Percentiles rank a stretch among this genome's conserved stretches.
These are phyloP conservation scores for Groenewaldozyma auringiensis DNA, from an alignment of 1,139 yeast species.

Conservation along the genomic window DNA sequence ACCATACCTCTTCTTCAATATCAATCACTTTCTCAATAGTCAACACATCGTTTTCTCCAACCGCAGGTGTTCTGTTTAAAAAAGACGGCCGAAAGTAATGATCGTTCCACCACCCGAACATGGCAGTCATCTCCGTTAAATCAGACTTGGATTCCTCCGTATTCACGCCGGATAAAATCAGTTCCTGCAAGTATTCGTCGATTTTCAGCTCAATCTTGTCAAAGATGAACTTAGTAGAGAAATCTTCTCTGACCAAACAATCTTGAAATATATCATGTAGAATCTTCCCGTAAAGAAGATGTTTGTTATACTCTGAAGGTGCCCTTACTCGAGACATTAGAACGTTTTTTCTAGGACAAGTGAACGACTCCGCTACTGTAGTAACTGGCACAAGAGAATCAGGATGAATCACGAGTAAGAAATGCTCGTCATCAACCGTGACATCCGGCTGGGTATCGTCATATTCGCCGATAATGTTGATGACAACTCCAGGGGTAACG, in stretches of 20 bases:
- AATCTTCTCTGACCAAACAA: constrained; percentile 43
- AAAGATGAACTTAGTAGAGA: constrained; percentile 40
- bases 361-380: constrained; percentile 63
- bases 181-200: constrained; percentile 39
- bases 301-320: constrained; percentile 50
- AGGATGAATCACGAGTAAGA: constrained; percentile 67
- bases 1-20: constrained; percentile 86
- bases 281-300: constrained; percentile 67
- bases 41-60: constrained; percentile 33
- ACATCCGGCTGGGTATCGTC: constrained; percentile 19
- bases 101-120: constrained; percentile 57
- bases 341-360: constrained; percentile 66
- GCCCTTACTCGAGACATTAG: constrained; percentile 46
- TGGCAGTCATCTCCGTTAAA: constrained; percentile 45
- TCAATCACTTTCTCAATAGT: constrained; percentile 52
- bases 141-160: constrained; percentile 41
- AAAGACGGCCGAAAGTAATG: constrained; percentile 32
- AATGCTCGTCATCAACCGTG: constrained; percentile 50
- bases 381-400: constrained; percentile 80
- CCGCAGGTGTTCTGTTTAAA: constrained; percentile 3
- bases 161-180: constrained; percentile 51
- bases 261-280: constrained; percentile 73
- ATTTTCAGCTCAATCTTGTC: constrained; percentile 40
- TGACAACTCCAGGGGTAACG: constrained; percentile 26
- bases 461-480: constrained; percentile 31